A percentile compares a stretch with the other conserved stretches of the same genome.
These are phyloP conservation scores for Asterophora parasitica DNA, from an alignment of 768 basidiomycete genomes.

Conservation along the genomic window DNA sequence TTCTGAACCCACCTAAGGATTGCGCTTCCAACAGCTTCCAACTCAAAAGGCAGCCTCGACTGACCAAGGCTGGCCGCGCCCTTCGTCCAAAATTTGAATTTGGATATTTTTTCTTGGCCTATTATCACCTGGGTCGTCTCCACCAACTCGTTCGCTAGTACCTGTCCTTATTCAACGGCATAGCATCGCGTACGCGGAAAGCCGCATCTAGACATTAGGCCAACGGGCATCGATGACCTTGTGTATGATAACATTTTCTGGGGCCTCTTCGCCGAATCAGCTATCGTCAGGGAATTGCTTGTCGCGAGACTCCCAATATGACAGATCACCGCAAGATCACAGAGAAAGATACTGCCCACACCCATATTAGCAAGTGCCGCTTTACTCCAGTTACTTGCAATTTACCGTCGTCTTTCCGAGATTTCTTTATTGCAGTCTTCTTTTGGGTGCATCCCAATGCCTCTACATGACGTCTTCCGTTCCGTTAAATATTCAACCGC, in stretches of 20 bases:
- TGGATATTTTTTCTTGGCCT: too few relatives aligned
- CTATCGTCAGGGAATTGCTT: background rate
- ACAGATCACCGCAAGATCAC: too few relatives aligned
- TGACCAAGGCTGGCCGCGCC: too few relatives aligned
- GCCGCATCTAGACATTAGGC: background rate
- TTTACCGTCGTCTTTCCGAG: constrained; percentile 12
- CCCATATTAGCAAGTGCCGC: constrained; percentile 4
- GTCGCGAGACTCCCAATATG: background rate
- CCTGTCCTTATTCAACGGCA: too few relatives aligned
- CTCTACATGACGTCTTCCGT: background rate
- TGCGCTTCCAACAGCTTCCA: too few relatives aligned
- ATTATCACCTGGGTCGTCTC: too few relatives aligned
- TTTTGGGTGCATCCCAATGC: background rate
- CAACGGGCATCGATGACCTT: background rate
- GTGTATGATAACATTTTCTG: background rate
- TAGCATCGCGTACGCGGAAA: background rate
- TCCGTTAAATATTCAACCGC: background rate
- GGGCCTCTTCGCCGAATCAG: background rate
- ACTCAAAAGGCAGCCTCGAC: too few relatives aligned
- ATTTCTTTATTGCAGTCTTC: background rate
- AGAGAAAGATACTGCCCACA: too few relatives aligned
- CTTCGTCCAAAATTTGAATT: too few relatives aligned
- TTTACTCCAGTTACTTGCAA: background rate
- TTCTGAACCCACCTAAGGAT: background rate
- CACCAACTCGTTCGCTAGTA: too few relatives aligned